phyloP scores from a whole-genome alignment of 495 filamentous ascomycete species.

The Penicillium mononematosum region DNA sequence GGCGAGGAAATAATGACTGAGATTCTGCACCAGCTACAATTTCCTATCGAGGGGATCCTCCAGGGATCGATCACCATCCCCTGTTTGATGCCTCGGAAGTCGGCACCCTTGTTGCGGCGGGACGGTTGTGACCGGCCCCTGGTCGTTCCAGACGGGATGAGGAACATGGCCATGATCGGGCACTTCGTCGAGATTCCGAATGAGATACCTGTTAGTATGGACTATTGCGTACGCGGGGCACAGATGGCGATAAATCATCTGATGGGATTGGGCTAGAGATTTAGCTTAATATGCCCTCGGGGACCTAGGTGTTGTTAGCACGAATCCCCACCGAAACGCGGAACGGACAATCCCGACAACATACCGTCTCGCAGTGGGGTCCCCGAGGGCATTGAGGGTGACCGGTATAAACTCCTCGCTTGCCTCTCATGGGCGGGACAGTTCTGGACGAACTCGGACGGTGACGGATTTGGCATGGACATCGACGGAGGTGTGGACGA shows the following conservation, averaged over 20 bases:
- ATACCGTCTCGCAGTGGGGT: too few relatives aligned
- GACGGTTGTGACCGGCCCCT: slow-evolving; percentile 31
- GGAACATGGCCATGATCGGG: slow-evolving; percentile 42
- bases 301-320: too few relatives aligned
- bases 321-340: too few relatives aligned
- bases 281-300: too few relatives aligned
- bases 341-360: too few relatives aligned
- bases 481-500: too few relatives aligned
- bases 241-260: slow-evolving; percentile 40
- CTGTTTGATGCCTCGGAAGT: slow-evolving; percentile 32
- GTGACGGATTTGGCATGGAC: too few relatives aligned
- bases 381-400: too few relatives aligned
- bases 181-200: slow-evolving; percentile 45
- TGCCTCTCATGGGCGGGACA: too few relatives aligned
- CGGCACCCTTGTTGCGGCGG: slow-evolving; percentile 34
- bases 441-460: too few relatives aligned
- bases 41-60: slow-evolving; percentile 23
- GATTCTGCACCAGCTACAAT: slow-evolving; percentile 34
- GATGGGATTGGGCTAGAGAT: slow-evolving; percentile 17
- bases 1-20: slow-evolving; percentile 43
- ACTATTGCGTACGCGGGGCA: slow-evolving; percentile 44
- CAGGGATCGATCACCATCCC: slow-evolving; percentile 32
- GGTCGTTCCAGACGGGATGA: slow-evolving; percentile 36
- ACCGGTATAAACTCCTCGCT: too few relatives aligned
- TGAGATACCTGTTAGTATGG: slow-evolving; percentile 41